Conservation (phyloP, 2,329 filamentous ascomycete genomes). For the Tolypocladium paradoxum region DNA sequence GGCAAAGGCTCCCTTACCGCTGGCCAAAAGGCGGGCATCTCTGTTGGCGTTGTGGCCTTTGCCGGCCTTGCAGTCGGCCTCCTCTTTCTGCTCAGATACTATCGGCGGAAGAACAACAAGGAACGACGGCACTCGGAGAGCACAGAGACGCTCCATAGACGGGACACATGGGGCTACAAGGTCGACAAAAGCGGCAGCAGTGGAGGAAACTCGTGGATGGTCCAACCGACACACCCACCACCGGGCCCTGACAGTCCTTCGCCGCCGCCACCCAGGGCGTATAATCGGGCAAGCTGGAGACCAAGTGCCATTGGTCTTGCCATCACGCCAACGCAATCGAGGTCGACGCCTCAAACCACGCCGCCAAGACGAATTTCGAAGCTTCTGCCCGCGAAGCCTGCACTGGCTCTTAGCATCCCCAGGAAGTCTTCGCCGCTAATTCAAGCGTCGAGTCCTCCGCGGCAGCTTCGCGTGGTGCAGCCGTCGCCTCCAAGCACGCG, state of each 20-base stretch:
- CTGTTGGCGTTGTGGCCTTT: constrained; percentile 40
- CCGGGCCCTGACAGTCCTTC: constrained; percentile 9
- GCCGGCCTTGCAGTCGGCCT: constrained; percentile 36
- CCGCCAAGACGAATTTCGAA: constrained; percentile 26
- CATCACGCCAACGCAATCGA: constrained; percentile 22
- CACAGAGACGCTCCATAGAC: constrained; percentile 4
- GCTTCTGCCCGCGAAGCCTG: constrained; percentile 35
- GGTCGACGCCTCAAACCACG: constrained; percentile 10
- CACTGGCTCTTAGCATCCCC: constrained; percentile 19
- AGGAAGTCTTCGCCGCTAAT: not conserved
- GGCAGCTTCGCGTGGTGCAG: not conserved
- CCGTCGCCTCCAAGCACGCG: constrained; percentile 7
- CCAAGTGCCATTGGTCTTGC: constrained; percentile 33
- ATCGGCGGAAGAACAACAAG: constrained; percentile 28
- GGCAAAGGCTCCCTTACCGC: constrained; percentile 16
- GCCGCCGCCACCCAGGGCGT: constrained; percentile 9
- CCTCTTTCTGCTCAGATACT: constrained; percentile 31
- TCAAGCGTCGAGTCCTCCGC: not conserved
- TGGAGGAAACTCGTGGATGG: constrained; percentile 16
- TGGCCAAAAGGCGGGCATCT: constrained; percentile 46
- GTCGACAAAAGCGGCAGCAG: constrained; percentile 14
- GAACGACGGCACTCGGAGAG: constrained; percentile 4
- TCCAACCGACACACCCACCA: constrained; percentile 11
- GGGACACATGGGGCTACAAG: constrained; percentile 26
- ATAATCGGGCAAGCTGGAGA: constrained; percentile 20